Evolutionary conservation across 306 rosid genomes (phyloP), one percentile per base, ranked within the genome.

Genomic region (Vicia sativa): DNA sequence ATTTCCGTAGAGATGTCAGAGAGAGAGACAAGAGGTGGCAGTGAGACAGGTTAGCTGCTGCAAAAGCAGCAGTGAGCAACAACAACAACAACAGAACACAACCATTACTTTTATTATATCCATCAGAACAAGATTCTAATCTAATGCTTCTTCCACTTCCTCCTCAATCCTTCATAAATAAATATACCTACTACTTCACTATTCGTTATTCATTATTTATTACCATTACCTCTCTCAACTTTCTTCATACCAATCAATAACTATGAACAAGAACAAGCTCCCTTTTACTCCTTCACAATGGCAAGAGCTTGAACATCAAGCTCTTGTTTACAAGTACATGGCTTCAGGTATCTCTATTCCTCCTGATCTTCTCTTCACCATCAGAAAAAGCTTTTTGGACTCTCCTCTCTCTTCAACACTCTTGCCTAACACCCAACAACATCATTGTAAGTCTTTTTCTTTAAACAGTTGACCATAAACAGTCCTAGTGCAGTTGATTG

Each of bases 271-370:
- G 62, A 82, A 37, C 81, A 82, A 78, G 78, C 79, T 79, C 48
- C 97, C 95, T 1, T 91, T 91, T 66, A 87, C 95, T 11, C 84
- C 85, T 35, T 65, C 90, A 62, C 97, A 91, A 65, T 91, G 97
- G 97, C 97, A 91, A 74, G 97, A 91, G 78, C 97, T 91, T 71
- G 96, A 91, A 67, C 95, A 85, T 26, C 97, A 91, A 87, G 97
- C 97, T 67, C 95, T 91, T 6, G 79, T 91, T 60, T 91, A 77
- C 78, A 91, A 91, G 81, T 89, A 89, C 87, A 91, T 91, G 91
- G 97, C 84, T 73, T 85, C 95, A 13, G 97, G 97, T n/a, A 75
- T 85, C 11, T 85, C 96, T 39, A 83, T 91, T 58, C 97, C 97
- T 15, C 96, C 90, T 69, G 97, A 91, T 83, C 96, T 91, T 68